Evolutionary conservation across 2,329 filamentous ascomycete species (phyloP), one percentile per base, ranked within the genome.

Genomic region (Colletotrichum higginsianum): DNA sequence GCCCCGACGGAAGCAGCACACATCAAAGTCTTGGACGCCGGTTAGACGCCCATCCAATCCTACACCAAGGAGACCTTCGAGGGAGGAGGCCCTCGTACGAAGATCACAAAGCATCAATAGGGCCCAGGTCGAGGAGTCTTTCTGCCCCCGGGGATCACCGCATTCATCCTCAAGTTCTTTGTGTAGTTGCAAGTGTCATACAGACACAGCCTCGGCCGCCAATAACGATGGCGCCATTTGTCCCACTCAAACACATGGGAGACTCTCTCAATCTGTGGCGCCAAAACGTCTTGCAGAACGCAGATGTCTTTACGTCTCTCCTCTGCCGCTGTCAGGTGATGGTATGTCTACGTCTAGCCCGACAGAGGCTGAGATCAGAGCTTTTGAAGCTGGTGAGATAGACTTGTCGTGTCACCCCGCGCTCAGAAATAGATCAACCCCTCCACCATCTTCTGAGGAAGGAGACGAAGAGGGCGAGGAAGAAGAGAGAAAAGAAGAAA

Each of bases 101-200:
- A 81, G 80, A 66, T 77, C 80, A 72, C 78, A 82, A 69, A 83
- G 82, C 67, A 77, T 83, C 64, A 81, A 84, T 75, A 80, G 80
- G 72, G 80, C 83, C 67, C 76, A 80, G 42, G 78, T 78, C 30
- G 79, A 82, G 50, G 69, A 82, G 30, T 82, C 84, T 60, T 79
- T 82, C 56, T 76, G 83, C 21, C 80, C 81, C n/a, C 79, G 75
- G 63, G 79, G 79, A 61, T 81, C 79, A 15, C 79, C 81, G 55
- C 78, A 81, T 69, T 84, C 84, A 21, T 83, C 85, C 30, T 80
- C 80, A 56, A 85, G 82, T 74, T 87, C 86, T 77, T 83, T 86
- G 76, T 84, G 82, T 75, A 85, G 82, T 73, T 83, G 78, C 67
- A 82, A 86, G 50, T 80, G 78, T 74, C 79, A 82, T 75, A 77